Percentiles rank a stretch among this genome's conserved stretches.
Evolutionary conservation across 1,284 basidiomycete species (phyloP).

Genomic region (Amylostereum areolatum): DNA sequence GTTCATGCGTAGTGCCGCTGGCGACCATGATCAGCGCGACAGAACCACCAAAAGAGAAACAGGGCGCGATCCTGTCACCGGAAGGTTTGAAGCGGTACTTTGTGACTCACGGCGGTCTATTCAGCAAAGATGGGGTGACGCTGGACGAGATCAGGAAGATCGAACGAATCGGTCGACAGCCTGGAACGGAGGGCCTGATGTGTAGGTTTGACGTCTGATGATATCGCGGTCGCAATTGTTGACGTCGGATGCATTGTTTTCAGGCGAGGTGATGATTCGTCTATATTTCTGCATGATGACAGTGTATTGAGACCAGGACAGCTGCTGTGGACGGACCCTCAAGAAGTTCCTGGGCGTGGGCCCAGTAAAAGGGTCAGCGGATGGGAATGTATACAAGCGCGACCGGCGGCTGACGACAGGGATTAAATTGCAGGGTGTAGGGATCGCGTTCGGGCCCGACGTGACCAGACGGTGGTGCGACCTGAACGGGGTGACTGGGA

Average conservation of each 20-base stretch:
- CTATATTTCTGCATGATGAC: neutral
- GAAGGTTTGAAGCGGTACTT: slow-evolving; percentile 88
- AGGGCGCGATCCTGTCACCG: slow-evolving; percentile 69
- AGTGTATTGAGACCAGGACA: slow-evolving; percentile 15
- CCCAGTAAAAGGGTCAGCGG: slow-evolving; percentile 85
- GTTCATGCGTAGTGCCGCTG: slow-evolving; percentile 65
- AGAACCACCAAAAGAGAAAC: slow-evolving; percentile 43
- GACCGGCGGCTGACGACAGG: too few relatives aligned
- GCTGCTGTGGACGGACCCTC: slow-evolving; percentile 94
- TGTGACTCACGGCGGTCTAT: slow-evolving; percentile 94
- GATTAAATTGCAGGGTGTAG: slow-evolving; percentile 65
- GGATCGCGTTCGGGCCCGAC: slow-evolving; percentile 94
- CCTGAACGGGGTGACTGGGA: slow-evolving; percentile 80
- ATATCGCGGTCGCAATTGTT: too few relatives aligned
- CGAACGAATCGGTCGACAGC: slow-evolving; percentile 83
- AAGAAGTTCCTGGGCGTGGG: slow-evolving; percentile 84
- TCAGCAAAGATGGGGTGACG: slow-evolving; percentile 91
- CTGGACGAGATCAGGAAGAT: slow-evolving; percentile 90
- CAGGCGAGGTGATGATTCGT: slow-evolving; percentile 48
- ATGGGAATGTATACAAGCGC: neutral
- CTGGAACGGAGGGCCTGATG: slow-evolving; percentile 94
- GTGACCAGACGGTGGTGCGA: slow-evolving; percentile 87
- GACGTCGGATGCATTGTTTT: too few relatives aligned
- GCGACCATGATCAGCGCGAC: slow-evolving; percentile 82
- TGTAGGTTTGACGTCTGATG: slow-evolving; percentile 42